These are phyloP conservation scores for Penicillium sp. DNA, from an alignment of 2,329 filamentous ascomycete genomes.

Conservation along the genomic window DNA sequence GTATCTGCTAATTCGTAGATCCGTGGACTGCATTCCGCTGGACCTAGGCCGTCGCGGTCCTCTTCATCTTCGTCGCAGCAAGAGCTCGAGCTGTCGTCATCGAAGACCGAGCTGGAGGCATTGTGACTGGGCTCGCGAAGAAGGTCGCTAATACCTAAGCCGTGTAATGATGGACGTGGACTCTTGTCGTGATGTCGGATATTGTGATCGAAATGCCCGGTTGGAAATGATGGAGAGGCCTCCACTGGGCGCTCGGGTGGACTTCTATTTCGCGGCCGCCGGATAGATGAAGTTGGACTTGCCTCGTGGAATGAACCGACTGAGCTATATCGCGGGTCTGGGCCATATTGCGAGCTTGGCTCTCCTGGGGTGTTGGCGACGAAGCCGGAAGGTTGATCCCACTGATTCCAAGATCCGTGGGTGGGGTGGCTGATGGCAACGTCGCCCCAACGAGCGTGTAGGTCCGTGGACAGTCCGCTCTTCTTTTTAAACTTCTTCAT, in stretches of 20 bases:
- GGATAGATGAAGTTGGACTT: neutral
- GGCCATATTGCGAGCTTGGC: slow-evolving; percentile 8
- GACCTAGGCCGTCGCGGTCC: slow-evolving; percentile 16
- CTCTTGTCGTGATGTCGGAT: slow-evolving; percentile 24
- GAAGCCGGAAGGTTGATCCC: slow-evolving; percentile 29
- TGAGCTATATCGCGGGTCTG: slow-evolving; percentile 15
- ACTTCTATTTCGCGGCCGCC: slow-evolving; percentile 1
- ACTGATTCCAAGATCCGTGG: slow-evolving; percentile 45
- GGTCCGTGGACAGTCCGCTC: slow-evolving; percentile 36
- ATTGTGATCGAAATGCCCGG: slow-evolving; percentile 34
- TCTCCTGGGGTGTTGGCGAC: slow-evolving; percentile 11
- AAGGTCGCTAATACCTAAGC: slow-evolving; percentile 16
- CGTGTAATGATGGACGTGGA: slow-evolving; percentile 1
- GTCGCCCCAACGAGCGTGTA: slow-evolving; percentile 45
- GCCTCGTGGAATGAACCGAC: slow-evolving; percentile 4
- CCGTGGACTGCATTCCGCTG: slow-evolving; percentile 3
- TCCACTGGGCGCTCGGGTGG: neutral
- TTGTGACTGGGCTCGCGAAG: neutral
- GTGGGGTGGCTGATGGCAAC: slow-evolving; percentile 42
- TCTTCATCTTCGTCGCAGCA: slow-evolving; percentile 30
- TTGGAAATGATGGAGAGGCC: slow-evolving; percentile 19
- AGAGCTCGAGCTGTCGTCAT: slow-evolving; percentile 14
- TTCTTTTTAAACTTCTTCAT: slow-evolving; percentile 36
- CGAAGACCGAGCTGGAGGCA: neutral
- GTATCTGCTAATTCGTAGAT: slow-evolving; percentile 11